These are phyloP conservation scores for Trichophyton verrucosum DNA, from an alignment of 2,329 filamentous ascomycete genomes.

Conservation along the genomic window DNA sequence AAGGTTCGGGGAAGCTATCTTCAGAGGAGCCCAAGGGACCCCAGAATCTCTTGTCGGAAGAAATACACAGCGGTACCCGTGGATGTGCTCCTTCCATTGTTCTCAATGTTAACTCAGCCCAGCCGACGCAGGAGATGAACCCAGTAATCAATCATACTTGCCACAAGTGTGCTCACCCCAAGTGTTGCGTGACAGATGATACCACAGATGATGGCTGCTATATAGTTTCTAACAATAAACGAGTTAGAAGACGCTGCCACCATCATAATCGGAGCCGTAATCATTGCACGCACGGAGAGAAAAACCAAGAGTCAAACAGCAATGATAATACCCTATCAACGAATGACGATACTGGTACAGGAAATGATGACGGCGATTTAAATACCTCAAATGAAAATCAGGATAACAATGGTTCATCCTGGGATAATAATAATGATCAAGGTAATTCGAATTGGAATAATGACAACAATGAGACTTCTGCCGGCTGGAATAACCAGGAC, in stretches of 20 bases:
- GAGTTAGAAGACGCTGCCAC: slow-evolving; percentile 2
- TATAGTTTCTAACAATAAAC: slow-evolving; percentile 12
- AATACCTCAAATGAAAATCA: neutral
- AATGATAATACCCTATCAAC: neutral
- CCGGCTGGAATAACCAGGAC: neutral
- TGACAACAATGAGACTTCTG: neutral
- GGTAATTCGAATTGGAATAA: neutral
- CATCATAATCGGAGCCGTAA: neutral
- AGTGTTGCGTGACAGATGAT: neutral
- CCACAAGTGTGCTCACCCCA: neutral
- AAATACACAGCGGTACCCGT: neutral
- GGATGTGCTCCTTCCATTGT: slow-evolving; percentile 12
- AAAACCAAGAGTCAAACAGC: neutral
- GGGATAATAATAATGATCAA: neutral
- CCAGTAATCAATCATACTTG: neutral
- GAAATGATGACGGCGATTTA: neutral
- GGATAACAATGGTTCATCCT: neutral
- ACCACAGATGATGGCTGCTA: slow-evolving; percentile 12
- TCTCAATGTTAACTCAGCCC: slow-evolving; percentile 11
- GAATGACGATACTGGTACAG: neutral
- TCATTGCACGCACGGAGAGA: neutral
- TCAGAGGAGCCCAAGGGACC: neutral
- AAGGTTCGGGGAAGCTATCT: neutral
- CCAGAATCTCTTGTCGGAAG: neutral
- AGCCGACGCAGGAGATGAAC: neutral